These are phyloP conservation scores for Trypanosoma brucei DNA, from an alignment of 208 protist genomes.

Conservation along the genomic window DNA sequence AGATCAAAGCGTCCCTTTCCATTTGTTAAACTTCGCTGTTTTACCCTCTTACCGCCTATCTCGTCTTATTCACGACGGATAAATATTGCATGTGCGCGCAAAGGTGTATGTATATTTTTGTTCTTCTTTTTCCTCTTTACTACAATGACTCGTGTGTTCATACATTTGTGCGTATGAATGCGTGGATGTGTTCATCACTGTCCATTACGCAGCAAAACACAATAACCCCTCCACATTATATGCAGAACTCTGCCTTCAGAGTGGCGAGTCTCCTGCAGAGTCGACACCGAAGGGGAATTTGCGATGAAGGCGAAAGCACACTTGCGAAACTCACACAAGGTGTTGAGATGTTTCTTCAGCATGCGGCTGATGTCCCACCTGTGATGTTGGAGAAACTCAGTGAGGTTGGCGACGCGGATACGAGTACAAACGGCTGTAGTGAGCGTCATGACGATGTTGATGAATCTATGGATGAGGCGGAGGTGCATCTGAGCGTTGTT, in stretches of 20 bases:
- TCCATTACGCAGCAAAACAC: no score
- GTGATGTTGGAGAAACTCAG: constrained; percentile 45
- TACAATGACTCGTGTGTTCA: no score
- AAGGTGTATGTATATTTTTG: no score
- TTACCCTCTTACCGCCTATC: no score
- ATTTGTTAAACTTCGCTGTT: no score
- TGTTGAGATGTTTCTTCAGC: constrained; percentile 54
- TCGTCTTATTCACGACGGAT: no score
- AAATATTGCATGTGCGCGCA: no score
- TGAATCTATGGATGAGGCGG: neutral
- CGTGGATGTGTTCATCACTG: no score
- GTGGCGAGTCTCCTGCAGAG: constrained; percentile 25
- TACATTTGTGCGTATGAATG: no score
- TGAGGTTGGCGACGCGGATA: neutral
- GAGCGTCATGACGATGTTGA: neutral
- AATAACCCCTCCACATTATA: constrained; percentile 5
- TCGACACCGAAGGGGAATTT: neutral
- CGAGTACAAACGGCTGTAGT: neutral
- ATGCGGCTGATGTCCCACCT: constrained; percentile 37
- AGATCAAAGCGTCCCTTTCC: no score
- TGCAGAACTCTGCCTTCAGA: constrained; percentile 25
- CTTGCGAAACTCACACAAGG: constrained; percentile 36
- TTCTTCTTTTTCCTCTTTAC: no score
- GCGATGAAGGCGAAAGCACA: constrained; percentile 19
- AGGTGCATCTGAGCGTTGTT: constrained; percentile 76